Percentiles rank a stretch among this genome's conserved stretches.
Evolutionary conservation across 2,329 filamentous ascomycete species (phyloP).

Genomic region (Gnomoniopsis sp.): DNA sequence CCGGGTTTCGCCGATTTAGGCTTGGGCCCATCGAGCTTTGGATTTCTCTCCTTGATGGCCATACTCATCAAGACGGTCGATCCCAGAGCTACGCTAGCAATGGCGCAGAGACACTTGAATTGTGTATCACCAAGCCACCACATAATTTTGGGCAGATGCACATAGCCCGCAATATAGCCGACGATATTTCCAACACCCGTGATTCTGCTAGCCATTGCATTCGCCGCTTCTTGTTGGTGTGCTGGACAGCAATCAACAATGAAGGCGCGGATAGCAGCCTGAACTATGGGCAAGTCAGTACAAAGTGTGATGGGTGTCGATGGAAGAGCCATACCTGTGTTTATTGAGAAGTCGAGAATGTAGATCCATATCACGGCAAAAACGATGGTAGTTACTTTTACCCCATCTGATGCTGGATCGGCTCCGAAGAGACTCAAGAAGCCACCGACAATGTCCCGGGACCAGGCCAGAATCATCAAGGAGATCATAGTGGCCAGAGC

Average conservation of each 20-base stretch:
- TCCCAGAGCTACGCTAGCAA: conserved; percentile 72
- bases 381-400: conserved; percentile 66
- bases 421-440: conserved; percentile 69
- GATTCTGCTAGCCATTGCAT: conserved; percentile 88
- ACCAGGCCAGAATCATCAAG: conserved; percentile 70
- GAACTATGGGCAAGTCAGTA: conserved; percentile 50
- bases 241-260: conserved; percentile 90
- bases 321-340: conserved; percentile 62
- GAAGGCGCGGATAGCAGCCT: conserved; percentile 86
- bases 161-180: conserved; percentile 83
- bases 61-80: conserved; percentile 67
- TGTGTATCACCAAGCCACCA: conserved; percentile 83
- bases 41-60: conserved; percentile 75
- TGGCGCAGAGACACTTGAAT: conserved; percentile 87
- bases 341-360: conserved; percentile 89
- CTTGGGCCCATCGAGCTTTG: conserved; percentile 65
- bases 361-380: conserved; percentile 86
- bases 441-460: conserved; percentile 66
- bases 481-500: conserved; percentile 63
- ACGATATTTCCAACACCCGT: conserved; percentile 87
- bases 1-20: conserved; percentile 55
- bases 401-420: conserved; percentile 59
- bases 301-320: conserved; percentile 20
- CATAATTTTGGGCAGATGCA: conserved; percentile 70
- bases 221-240: conserved; percentile 90